A percentile compares a stretch with the other conserved stretches of the same genome.
phyloP scores from a whole-genome alignment of 2,329 filamentous ascomycete genomes.

The Fusarium nanum region DNA sequence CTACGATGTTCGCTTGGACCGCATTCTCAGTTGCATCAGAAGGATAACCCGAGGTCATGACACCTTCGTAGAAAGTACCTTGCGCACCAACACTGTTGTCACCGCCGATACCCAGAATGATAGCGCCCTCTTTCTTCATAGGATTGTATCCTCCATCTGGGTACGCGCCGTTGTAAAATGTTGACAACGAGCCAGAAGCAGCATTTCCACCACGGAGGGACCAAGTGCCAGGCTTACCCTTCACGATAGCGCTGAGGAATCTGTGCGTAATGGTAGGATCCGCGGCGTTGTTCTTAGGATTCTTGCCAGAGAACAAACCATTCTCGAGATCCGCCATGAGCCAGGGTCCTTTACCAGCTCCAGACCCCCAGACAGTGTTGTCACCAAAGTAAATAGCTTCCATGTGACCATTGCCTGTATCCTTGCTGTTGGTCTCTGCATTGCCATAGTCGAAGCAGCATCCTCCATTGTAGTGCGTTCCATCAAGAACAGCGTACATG shows the following conservation, averaged over 20 bases:
- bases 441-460: constrained; percentile 34
- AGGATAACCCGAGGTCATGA: constrained; percentile 14
- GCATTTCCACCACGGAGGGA: constrained; percentile 23
- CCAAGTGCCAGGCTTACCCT: constrained; percentile 22
- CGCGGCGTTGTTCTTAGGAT: constrained; percentile 19
- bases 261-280: constrained; percentile 14
- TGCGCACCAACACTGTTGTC: constrained; percentile 25
- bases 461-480: constrained; percentile 22
- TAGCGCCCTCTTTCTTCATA: constrained; percentile 22
- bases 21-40: constrained; percentile 27
- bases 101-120: constrained; percentile 21
- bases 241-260: constrained; percentile 10
- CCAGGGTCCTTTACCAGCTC: constrained; percentile 71
- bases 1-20: constrained; percentile 24
- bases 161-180: constrained; percentile 20
- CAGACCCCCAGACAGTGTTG: constrained; percentile 65
- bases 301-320: constrained; percentile 68
- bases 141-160: constrained; percentile 23
- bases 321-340: constrained; percentile 78
- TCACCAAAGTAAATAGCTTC: constrained; percentile 74
- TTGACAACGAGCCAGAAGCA: constrained; percentile 9
- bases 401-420: constrained; percentile 74
- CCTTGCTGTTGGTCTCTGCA: constrained; percentile 59
- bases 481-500: constrained; percentile 31
- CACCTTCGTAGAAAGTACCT: constrained; percentile 25